Base-by-base conservation (phyloP, 306 rosid genomes). In the Arachis hypogaea region DNA sequence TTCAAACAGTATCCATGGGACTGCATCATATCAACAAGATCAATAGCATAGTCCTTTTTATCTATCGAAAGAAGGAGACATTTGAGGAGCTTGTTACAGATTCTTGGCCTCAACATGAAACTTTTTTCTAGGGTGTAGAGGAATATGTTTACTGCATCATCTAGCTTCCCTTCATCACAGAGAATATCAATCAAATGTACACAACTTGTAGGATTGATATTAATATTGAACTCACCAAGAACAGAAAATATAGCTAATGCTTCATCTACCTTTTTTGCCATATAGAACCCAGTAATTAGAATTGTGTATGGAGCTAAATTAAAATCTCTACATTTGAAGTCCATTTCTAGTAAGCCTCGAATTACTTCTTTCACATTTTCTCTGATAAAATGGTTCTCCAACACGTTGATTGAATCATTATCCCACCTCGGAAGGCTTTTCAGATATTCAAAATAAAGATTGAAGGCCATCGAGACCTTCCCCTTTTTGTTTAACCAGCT, bases 201-300 rank as follows among this genome's bases (percentile, higher is more conserved):
- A 82, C 97, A 93, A 69, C 97, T 87, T 65, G 97, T 74, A 72
- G 90, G 82, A 67, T 82, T 86, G 72, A 86, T 81, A 69, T 30
- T 78, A 69, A 81, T 75, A 55, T 85, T 86, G 49, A 70, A 85
- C 80, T 91, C 88, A 50, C 77, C 71, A 72, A 91, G 96, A 86
- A 89, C 78, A 72, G 80, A 78, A 69, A 86, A 91, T 63, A 89
- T 45, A 18, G 45, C 52, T 66, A 89, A 42, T 43, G 97, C 97
- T 58, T 91, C 88, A 3, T 77, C 52, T 28, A 75, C 73, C 77
- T 81, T 88, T 68, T 49, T 38, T 52, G 75, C 85, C 59, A 85
- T 88, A 81, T 94, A 89, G 76, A 93, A 81, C 22, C 98, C 98
- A 59, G 86, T 83, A 75, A 93, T 93, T 56, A 93, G 77, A 86